These are phyloP conservation scores for Cucumis melo DNA, from an alignment of 306 rosid species.

Conservation along the genomic window DNA sequence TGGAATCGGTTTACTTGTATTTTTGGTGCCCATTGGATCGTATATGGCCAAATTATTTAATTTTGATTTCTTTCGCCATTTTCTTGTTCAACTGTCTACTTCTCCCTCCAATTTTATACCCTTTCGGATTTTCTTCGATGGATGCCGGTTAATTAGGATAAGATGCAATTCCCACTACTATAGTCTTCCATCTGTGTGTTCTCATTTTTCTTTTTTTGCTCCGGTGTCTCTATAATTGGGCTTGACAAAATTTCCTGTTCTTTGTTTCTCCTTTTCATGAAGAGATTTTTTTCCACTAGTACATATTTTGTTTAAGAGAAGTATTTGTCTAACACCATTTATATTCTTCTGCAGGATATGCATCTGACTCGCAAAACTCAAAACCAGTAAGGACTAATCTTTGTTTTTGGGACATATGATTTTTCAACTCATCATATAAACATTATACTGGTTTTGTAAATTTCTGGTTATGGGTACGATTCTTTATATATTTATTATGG, in stretches of 20 bases:
- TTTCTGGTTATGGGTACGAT: neutral
- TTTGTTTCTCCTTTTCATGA: neutral
- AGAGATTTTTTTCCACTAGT: slow-evolving; percentile 4
- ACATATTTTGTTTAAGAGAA: neutral
- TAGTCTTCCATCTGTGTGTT: neutral
- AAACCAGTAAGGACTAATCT: slow-evolving; percentile 43
- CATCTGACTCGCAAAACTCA: slow-evolving; percentile 46
- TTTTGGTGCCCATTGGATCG: neutral
- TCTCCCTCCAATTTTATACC: neutral
- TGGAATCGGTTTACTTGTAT: neutral
- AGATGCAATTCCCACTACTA: neutral
- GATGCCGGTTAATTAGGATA: neutral
- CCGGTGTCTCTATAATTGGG: neutral
- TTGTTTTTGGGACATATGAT: neutral
- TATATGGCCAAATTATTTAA: neutral
- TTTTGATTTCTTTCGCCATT: neutral
- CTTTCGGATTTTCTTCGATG: neutral
- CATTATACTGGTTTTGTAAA: neutral
- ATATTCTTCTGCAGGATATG: slow-evolving; percentile 44
- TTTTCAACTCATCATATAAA: neutral
- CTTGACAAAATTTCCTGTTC: neutral
- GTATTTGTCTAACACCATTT: slow-evolving; percentile 1
- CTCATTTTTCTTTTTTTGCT: neutral
- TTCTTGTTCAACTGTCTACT: neutral
- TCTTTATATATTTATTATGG: neutral